Evolutionary conservation across 495 filamentous ascomycete species (phyloP).

Genomic region (Tuber aestivum): DNA sequence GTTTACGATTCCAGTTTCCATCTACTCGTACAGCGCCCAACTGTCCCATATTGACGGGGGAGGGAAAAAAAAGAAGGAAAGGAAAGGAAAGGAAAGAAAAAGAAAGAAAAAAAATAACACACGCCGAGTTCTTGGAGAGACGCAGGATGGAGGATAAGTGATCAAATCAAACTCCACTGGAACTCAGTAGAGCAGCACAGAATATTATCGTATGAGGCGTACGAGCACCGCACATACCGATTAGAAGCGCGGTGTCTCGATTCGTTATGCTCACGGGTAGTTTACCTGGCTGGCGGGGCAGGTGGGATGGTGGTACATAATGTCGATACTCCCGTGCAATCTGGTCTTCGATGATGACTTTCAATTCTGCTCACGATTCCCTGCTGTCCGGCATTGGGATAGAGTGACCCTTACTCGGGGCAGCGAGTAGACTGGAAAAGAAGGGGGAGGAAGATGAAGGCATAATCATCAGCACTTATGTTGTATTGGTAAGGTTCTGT

Average conservation of each 20-base stretch:
- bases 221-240: background rate
- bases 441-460: background rate
- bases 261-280: constrained; percentile 20
- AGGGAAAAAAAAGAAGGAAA: background rate
- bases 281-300: constrained; percentile 42
- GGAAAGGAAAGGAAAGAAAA: background rate
- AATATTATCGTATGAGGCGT: background rate
- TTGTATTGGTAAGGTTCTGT: background rate
- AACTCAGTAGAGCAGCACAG: background rate
- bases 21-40: background rate
- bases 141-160: background rate
- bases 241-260: background rate
- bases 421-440: background rate
- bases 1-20: background rate
- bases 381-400: background rate
- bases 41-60: background rate
- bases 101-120: background rate
- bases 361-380: background rate
- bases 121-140: background rate
- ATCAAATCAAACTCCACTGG: background rate
- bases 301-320: constrained; percentile 30
- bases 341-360: background rate
- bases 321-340: background rate
- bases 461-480: background rate
- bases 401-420: background rate